Evolutionary conservation across 148 eudicot genomes (phyloP), one percentile per base, ranked within the genome.

Genomic region (Cornus suecica): DNA sequence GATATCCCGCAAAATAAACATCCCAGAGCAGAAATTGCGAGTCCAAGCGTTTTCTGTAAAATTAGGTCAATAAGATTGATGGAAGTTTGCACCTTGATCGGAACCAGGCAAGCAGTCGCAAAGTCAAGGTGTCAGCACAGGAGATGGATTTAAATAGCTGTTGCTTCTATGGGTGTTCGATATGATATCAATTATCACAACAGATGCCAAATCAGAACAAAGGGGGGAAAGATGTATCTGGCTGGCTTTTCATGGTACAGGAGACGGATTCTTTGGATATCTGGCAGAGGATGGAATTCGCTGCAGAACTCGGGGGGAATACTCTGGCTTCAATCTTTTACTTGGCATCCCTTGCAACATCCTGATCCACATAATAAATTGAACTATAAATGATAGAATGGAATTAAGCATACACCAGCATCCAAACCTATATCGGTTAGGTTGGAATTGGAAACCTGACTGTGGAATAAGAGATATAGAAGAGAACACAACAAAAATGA

Each of bases 301-400:
- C 76, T 90, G 91, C 73, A 86, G 48, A 80, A 75, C 81, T 65
- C 86, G 69, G 45, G 90, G 69, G 45, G 90, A 52, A 77, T 60
- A 87, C 14, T 92, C 94, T 25, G 90, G 77, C 76, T 86, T 92
- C 5, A 80, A 66, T 66, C 97, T 87, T 80, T 91, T 94, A 79
- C 74, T 81, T 11, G 86, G 31, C 76, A 79, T 74, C 70, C 85
- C 93, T 81, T 90, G 88, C 77, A 75, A 71, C 29, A 85, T 76
- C 83, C 97, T 91, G 89, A 63, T 37, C 70, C 79, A 66, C 22
- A 30, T 10, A n/a, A 15, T 64, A 15, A 56, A 68, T 41, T 41
- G 28, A 42, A 16, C 25, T 26, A 27, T 25, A 25, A 37, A 25
- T 10, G 9, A 11, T 5, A 1, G 14, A 41, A 74, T 1, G 23